Conservation (phyloP, 2,329 filamentous ascomycete genomes). For the Verticillium zaregamsianum region DNA sequence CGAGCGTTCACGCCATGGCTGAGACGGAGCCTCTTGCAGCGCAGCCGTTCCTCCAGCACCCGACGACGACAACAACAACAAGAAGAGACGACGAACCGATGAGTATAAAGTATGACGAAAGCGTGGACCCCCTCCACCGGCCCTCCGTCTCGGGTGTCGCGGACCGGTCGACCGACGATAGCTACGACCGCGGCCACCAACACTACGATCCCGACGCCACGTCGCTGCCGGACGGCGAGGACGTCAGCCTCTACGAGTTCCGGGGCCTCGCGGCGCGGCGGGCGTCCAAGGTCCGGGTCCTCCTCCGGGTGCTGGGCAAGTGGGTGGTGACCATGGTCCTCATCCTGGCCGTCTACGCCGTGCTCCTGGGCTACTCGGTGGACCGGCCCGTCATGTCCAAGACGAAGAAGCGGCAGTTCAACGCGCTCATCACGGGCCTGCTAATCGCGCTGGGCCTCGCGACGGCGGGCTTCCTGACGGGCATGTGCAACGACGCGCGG, state of each 20-base stretch:
- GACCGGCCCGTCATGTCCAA: slow-evolving; percentile 23
- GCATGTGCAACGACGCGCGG: slow-evolving; percentile 37
- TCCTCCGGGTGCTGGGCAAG: background rate
- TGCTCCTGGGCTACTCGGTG: slow-evolving; percentile 22
- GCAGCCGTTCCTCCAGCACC: background rate
- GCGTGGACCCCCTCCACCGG: background rate
- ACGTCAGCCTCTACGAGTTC: background rate
- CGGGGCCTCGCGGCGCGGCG: background rate
- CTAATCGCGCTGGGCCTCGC: slow-evolving; percentile 37
- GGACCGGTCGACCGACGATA: no score
- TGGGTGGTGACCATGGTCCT: slow-evolving; percentile 25
- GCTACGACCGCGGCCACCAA: background rate
- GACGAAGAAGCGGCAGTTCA: slow-evolving; percentile 34
- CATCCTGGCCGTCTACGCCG: slow-evolving; percentile 20
- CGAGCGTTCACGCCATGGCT: background rate
- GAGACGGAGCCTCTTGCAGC: background rate
- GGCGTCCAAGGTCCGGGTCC: background rate
- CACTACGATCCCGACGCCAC: background rate
- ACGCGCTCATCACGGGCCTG: slow-evolving; percentile 37
- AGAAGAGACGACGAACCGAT: background rate
- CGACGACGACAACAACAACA: background rate
- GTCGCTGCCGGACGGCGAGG: background rate
- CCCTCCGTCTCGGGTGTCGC: background rate
- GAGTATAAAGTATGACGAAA: background rate
- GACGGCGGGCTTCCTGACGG: slow-evolving; percentile 36